These are phyloP conservation scores for Oxyria digyna DNA, from an alignment of 148 eudicot species.

Conservation along the genomic window DNA sequence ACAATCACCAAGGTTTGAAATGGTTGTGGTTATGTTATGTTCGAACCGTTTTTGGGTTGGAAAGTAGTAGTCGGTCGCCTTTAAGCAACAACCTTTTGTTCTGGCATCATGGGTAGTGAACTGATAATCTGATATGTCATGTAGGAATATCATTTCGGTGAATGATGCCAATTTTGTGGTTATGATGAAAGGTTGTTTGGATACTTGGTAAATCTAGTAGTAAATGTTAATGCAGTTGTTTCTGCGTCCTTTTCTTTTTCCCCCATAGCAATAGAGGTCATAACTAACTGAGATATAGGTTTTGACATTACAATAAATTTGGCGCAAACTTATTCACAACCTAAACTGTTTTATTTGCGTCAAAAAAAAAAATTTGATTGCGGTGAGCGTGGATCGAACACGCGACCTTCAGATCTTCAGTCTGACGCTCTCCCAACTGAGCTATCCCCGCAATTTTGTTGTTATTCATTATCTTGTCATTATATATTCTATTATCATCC, in stretches of 20 bases:
- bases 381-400: constrained; percentile 99
- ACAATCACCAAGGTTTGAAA: constrained; percentile 18
- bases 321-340: too few species aligned
- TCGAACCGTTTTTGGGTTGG: background rate
- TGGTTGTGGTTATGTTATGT: background rate
- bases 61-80: background rate
- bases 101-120: background rate
- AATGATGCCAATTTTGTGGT: background rate
- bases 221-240: background rate
- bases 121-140: background rate
- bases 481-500: too few species aligned
- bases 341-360: too few species aligned
- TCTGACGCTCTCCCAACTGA: constrained; percentile 43
- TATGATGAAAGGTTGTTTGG: background rate
- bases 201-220: background rate
- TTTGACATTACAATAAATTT: too few species aligned
- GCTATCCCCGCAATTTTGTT: constrained; percentile 9
- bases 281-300: too few species aligned
- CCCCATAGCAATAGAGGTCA: too few species aligned
- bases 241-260: background rate
- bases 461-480: too few species aligned
- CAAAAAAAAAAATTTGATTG: constrained; percentile 18
- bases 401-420: constrained; percentile 60
- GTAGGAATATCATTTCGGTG: background rate
- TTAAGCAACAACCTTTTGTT: background rate